These are phyloP conservation scores for Suhomyces vadensis DNA, from an alignment of 805 yeast genomes.

Conservation along the genomic window DNA sequence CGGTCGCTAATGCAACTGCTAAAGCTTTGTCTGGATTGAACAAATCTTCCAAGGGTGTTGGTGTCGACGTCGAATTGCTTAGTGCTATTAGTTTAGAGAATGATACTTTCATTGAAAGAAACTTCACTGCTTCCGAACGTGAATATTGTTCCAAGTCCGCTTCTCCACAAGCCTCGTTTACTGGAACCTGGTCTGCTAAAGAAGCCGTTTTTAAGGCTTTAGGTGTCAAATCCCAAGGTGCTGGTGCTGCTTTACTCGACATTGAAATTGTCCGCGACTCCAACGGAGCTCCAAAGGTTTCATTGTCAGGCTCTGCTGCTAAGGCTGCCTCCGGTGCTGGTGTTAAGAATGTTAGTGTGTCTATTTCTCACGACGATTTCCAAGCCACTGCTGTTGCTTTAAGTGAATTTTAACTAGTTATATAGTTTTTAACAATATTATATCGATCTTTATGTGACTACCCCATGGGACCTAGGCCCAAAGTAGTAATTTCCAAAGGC, in stretches of 20 bases:
- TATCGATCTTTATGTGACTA: no score
- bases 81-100: conserved; percentile 81
- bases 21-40: conserved; percentile 59
- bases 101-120: conserved; percentile 87
- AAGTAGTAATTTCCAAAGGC: no score
- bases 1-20: conserved; percentile 59
- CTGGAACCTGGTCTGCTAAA: conserved; percentile 99
- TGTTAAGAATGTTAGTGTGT: conserved; percentile 71
- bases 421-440: no score
- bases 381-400: conserved; percentile 98
- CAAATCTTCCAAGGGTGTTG: conserved; percentile 69
- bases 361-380: conserved; percentile 94
- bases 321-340: conserved; percentile 71
- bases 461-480: no score
- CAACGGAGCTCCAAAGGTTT: conserved; percentile 82
- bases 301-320: conserved; percentile 73
- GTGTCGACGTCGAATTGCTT: conserved; percentile 94
- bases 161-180: conserved; percentile 81
- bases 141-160: conserved; percentile 75
- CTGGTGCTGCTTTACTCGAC: conserved; percentile 89
- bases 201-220: conserved; percentile 98
- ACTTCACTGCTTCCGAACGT: conserved; percentile 82
- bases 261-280: conserved; percentile 79
- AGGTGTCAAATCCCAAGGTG: conserved; percentile 87
- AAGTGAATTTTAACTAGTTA: conserved; percentile 45